Percentiles rank a stretch among this genome's conserved stretches.
These are phyloP conservation scores for Candida koratica DNA, from an alignment of 805 yeast genomes.

Conservation along the genomic window DNA sequence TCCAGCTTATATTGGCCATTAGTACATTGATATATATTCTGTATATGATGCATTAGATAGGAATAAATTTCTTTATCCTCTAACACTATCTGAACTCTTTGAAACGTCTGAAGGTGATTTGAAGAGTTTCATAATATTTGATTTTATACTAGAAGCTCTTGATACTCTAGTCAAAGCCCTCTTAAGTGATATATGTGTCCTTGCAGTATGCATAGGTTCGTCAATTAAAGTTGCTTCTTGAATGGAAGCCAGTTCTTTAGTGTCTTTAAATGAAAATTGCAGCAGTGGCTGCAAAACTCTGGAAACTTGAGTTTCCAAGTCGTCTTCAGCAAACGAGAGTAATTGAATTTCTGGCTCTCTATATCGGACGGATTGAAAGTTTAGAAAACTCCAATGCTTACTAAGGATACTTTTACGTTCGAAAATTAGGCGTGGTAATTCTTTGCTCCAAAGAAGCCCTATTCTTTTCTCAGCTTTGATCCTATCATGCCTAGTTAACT, in stretches of 20 bases:
- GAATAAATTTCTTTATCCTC: no score
- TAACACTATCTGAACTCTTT: no score
- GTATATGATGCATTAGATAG: no score
- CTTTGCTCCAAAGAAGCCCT: conserved; percentile 12
- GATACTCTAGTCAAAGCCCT: background rate
- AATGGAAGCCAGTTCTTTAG: no score
- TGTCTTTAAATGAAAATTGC: conserved; percentile 4
- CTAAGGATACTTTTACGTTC: conserved; percentile 3
- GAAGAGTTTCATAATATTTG: conserved; percentile 1
- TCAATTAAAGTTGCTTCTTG: background rate
- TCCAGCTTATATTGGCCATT: conserved; percentile 9
- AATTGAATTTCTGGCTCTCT: background rate
- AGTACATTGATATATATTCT: background rate
- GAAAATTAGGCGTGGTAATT: conserved; percentile 10
- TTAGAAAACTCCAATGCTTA: conserved; percentile 7
- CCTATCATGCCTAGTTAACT: conserved; percentile 9
- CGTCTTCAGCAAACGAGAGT: no score
- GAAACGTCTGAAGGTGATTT: background rate
- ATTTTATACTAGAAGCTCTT: conserved; percentile 6
- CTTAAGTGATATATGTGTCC: conserved; percentile 1
- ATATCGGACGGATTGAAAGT: conserved; percentile 1
- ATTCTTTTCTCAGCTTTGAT: conserved; percentile 12
- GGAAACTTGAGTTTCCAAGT: background rate
- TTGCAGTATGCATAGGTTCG: conserved; percentile 8
- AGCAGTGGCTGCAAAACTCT: conserved; percentile 7